phyloP scores from a whole-genome alignment of 2,329 filamentous ascomycete genomes.

The Venturia pyrina region DNA sequence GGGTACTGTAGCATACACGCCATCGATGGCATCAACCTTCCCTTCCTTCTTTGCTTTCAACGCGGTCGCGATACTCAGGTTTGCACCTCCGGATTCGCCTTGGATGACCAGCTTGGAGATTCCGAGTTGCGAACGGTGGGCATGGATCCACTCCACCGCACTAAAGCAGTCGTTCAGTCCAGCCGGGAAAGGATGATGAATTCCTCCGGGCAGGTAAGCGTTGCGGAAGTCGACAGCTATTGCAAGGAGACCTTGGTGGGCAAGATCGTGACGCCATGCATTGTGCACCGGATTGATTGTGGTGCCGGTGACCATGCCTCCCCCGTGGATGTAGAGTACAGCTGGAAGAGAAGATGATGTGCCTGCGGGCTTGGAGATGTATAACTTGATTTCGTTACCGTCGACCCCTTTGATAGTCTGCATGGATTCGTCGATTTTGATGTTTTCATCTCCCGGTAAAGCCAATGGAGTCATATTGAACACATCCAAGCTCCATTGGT shows the following conservation, averaged over 20 bases:
- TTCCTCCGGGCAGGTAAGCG: conserved; percentile 15
- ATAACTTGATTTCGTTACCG: conserved; percentile 17
- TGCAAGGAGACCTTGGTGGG: conserved; percentile 18
- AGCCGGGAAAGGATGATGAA: conserved; percentile 19
- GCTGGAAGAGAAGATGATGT: conserved; percentile 15
- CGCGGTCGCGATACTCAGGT: conserved; percentile 20
- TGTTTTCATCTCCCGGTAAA: neutral
- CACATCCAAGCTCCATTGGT: neutral
- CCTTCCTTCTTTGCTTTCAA: conserved; percentile 14
- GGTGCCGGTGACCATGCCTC: conserved; percentile 19
- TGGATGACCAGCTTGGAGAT: conserved; percentile 20
- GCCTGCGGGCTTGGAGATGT: conserved; percentile 16
- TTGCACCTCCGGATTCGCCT: conserved; percentile 24
- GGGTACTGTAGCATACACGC: conserved; percentile 9
- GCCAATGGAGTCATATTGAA: neutral
- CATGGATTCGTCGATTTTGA: neutral
- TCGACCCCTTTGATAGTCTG: conserved; percentile 17
- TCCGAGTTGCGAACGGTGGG: conserved; percentile 17
- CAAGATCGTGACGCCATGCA: conserved; percentile 16
- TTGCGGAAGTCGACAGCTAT: conserved; percentile 25
- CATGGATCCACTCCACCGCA: conserved; percentile 18
- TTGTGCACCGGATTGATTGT: conserved; percentile 18
- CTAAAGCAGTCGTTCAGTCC: conserved; percentile 22
- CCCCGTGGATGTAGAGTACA: conserved; percentile 22
- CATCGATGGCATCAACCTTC: conserved; percentile 14